A percentile compares a stretch with the other conserved stretches of the same genome.
These are phyloP conservation scores for Moricandia moricandioides DNA, from an alignment of 345 rosid species.

Conservation along the genomic window DNA sequence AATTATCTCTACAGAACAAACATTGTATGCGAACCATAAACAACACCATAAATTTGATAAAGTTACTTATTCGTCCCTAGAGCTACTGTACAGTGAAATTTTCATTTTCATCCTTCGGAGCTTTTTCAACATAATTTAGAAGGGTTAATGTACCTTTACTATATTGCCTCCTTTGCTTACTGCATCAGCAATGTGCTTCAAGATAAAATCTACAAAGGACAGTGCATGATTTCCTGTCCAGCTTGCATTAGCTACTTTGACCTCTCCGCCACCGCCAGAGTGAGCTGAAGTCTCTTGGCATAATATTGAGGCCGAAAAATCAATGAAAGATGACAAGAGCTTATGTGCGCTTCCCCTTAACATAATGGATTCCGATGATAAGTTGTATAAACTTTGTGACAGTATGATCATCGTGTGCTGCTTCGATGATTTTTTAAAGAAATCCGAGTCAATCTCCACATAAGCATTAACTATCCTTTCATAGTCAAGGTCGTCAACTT, in stretches of 20 bases:
- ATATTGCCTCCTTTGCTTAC: constrained; percentile 53
- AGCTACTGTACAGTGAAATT: not conserved
- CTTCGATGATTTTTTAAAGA: constrained; percentile 49
- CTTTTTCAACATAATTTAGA: not conserved
- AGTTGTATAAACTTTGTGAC: constrained; percentile 71
- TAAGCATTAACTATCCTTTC: constrained; percentile 64
- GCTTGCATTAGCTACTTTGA: constrained; percentile 35
- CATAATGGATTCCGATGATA: constrained; percentile 72
- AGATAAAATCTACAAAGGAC: constrained; percentile 52
- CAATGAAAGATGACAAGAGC: constrained; percentile 67
- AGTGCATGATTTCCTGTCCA: constrained; percentile 62
- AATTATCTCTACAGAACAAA: not conserved
- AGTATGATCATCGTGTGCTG: constrained; percentile 62
- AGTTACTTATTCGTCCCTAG: not conserved
- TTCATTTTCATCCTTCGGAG: not conserved
- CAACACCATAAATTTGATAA: not conserved
- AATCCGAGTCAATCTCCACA: constrained; percentile 51
- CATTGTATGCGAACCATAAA: constrained; percentile 10
- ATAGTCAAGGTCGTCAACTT: constrained; percentile 81
- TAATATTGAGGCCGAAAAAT: constrained; percentile 60
- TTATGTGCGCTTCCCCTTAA: constrained; percentile 74
- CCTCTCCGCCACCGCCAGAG: constrained; percentile 33
- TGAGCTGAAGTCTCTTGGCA: constrained; percentile 32
- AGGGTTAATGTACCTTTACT: constrained; percentile 54
- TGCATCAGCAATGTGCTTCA: constrained; percentile 70